Evolutionary conservation across 176 grass and related monocot genomes (phyloP).

Genomic region (Avena sativa): DNA sequence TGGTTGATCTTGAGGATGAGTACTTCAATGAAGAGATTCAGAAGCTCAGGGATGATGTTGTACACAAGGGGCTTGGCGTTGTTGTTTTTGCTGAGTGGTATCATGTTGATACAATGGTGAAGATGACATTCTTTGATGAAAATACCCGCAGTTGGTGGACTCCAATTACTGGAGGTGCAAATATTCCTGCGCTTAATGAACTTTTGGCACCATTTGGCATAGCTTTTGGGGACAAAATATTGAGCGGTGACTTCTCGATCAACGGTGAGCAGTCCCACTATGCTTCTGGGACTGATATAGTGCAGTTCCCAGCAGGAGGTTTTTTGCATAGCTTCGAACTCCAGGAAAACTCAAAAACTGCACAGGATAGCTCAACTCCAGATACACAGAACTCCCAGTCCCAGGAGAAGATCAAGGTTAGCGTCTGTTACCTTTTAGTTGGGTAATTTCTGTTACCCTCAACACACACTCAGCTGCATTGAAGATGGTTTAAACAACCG

Average conservation of each 20-base stretch:
- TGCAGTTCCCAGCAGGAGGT: constrained; percentile 80
- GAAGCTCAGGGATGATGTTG: constrained; percentile 90
- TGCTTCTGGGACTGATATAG: constrained; percentile 98
- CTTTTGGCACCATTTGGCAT: constrained; percentile 89
- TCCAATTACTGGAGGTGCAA: constrained; percentile 95
- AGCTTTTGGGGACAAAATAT: constrained; percentile 91
- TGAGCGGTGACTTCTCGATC: constrained; percentile 92
- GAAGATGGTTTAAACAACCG: neutral
- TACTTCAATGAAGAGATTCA: constrained; percentile 92
- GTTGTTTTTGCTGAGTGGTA: constrained; percentile 98
- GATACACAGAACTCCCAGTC: constrained; percentile 56
- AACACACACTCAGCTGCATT: neutral
- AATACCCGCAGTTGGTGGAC: constrained; percentile 99
- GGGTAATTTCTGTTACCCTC: neutral
- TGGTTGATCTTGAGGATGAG: constrained; percentile 98
- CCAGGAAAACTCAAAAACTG: constrained; percentile 67
- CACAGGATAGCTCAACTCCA: constrained; percentile 51
- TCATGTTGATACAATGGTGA: constrained; percentile 94
- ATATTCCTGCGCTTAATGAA: constrained; percentile 92
- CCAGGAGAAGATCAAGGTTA: constrained; percentile 64
- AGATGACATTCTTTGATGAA: constrained; percentile 99
- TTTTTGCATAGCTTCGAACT: constrained; percentile 94
- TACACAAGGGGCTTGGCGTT: constrained; percentile 81
- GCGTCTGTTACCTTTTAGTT: constrained; percentile 19
- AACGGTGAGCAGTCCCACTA: constrained; percentile 96